These are phyloP conservation scores for Allium sativum DNA, from an alignment of 106 monocot species.

Conservation along the genomic window DNA sequence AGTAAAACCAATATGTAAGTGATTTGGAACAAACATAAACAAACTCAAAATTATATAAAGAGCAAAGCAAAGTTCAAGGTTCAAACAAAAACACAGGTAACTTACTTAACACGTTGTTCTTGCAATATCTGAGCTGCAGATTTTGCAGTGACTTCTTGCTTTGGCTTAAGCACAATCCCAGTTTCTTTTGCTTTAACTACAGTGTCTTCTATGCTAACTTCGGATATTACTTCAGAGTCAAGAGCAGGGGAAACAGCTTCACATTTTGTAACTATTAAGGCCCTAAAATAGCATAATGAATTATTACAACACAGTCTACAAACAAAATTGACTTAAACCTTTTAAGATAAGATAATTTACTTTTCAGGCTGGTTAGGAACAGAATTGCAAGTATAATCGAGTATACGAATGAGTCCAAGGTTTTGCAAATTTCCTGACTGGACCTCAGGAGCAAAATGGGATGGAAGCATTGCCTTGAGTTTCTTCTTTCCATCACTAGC, in stretches of 20 bases:
- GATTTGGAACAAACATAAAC: too few relatives aligned
- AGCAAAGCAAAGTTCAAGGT: too few relatives aligned
- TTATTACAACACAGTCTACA: too few relatives aligned
- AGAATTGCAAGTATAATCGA: conserved; percentile 86
- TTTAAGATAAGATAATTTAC: conserved; percentile 15
- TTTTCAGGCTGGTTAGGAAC: conserved; percentile 72
- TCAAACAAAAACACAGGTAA: neutral
- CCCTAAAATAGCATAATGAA: conserved; percentile 25
- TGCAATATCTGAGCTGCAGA: conserved; percentile 84
- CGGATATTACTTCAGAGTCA: conserved; percentile 45
- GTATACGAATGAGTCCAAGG: conserved; percentile 63
- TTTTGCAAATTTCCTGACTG: conserved; percentile 80
- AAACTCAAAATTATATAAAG: too few relatives aligned
- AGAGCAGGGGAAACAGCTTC: conserved; percentile 62
- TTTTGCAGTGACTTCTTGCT: conserved; percentile 50
- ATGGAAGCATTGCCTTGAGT: conserved; percentile 85
- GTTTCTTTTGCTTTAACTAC: conserved; percentile 13
- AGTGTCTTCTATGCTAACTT: too few relatives aligned
- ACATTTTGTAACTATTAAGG: conserved; percentile 82
- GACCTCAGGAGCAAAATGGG: conserved; percentile 48
- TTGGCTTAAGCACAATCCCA: conserved; percentile 51
- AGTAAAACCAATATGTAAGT: too few relatives aligned
- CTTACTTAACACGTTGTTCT: conserved; percentile 83
- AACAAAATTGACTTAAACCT: too few relatives aligned
- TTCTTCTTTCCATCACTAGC: conserved; percentile 82